Evolutionary conservation across 2,329 filamentous ascomycete genomes (phyloP).

Genomic region (Plenodomus lindquistii): DNA sequence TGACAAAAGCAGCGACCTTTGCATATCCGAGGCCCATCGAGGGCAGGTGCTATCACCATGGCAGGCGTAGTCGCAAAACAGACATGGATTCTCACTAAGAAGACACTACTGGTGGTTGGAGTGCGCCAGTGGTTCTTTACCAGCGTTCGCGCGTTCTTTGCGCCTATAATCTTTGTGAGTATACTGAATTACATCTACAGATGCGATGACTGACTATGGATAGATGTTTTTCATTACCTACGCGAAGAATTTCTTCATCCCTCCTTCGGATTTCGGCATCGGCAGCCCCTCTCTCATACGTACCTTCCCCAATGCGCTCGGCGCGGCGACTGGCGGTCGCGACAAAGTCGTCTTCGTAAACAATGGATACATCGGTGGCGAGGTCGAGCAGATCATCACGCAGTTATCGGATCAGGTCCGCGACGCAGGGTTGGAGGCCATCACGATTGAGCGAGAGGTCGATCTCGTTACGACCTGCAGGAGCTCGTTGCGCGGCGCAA

Average conservation of each 20-base stretch:
- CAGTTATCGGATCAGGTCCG: constrained; percentile 62
- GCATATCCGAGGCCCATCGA: constrained; percentile 14
- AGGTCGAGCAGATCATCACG: constrained; percentile 73
- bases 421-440: constrained; percentile 59
- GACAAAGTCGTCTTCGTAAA: constrained; percentile 79
- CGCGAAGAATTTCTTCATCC: constrained; percentile 81
- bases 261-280: constrained; percentile 75
- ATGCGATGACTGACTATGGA: constrained; percentile 11
- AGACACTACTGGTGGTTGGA: constrained; percentile 60
- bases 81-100: constrained; percentile 60
- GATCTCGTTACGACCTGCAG: constrained; percentile 67
- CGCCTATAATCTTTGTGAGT: constrained; percentile 58
- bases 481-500: constrained; percentile 62
- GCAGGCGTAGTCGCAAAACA: constrained; percentile 50
- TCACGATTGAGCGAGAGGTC: constrained; percentile 58
- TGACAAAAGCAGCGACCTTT: background rate
- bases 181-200: background rate
- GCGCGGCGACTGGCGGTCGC: constrained; percentile 60
- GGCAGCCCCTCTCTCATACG: constrained; percentile 64
- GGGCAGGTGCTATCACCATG: constrained; percentile 22
- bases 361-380: constrained; percentile 67
- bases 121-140: constrained; percentile 59
- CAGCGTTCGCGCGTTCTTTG: constrained; percentile 58
- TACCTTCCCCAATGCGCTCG: constrained; percentile 66
- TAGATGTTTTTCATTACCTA: constrained; percentile 61